These are phyloP conservation scores for Neurospora sp. DNA, from an alignment of 495 filamentous ascomycete genomes.

Conservation along the genomic window DNA sequence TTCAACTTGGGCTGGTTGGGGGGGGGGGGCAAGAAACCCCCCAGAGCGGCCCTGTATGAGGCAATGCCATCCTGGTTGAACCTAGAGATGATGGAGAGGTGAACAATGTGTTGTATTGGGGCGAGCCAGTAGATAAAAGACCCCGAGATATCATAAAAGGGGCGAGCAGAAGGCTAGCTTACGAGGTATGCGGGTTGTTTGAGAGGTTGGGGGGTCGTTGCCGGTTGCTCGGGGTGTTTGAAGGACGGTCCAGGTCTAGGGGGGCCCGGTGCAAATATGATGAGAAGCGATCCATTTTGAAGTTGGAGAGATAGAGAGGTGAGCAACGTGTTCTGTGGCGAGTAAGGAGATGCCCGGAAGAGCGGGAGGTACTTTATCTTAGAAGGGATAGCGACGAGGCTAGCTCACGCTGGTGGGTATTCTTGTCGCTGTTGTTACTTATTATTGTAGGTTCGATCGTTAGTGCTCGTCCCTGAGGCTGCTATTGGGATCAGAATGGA, in stretches of 20 bases:
- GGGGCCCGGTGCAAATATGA: background rate
- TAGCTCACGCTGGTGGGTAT: background rate
- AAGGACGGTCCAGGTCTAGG: no score
- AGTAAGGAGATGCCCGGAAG: background rate
- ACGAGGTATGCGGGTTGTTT: no score
- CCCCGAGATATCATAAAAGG: accelerated
- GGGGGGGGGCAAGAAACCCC: no score
- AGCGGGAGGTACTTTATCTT: background rate
- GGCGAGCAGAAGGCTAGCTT: no score
- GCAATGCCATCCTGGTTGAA: no score
- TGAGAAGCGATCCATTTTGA: background rate
- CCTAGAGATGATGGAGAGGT: no score
- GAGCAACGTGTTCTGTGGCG: background rate
- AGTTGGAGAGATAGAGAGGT: background rate
- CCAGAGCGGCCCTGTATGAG: no score
- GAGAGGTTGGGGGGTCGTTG: no score
- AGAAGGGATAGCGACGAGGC: background rate
- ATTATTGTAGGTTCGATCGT: background rate
- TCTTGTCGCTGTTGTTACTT: background rate
- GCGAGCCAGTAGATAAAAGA: no score
- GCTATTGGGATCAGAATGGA: background rate
- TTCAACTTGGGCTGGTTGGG: no score
- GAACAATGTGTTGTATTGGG: no score
- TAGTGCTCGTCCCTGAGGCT: background rate
- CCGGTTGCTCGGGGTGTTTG: no score